phyloP scores from a whole-genome alignment of 331 rosid species.

The Phaseolus coccineus region DNA sequence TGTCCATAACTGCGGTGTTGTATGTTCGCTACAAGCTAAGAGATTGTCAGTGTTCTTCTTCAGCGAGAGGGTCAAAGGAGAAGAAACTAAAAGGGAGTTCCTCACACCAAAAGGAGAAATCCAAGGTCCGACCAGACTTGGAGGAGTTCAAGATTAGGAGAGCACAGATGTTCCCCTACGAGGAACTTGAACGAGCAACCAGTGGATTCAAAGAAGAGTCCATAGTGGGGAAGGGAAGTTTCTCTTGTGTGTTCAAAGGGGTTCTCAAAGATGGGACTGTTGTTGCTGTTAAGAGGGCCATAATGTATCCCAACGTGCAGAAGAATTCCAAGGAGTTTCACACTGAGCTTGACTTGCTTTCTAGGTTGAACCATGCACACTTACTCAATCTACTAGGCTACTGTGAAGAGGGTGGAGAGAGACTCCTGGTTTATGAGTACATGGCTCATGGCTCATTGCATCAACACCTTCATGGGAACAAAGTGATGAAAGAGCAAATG shows the following conservation, averaged over 20 bases:
- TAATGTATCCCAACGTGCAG: conserved; percentile 21
- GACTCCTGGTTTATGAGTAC: conserved; percentile 9
- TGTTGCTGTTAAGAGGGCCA: conserved; percentile 24
- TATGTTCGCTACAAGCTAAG: conserved; percentile 18
- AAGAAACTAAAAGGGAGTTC: conserved; percentile 12
- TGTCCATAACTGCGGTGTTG: background rate
- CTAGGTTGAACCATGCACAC: conserved; percentile 26
- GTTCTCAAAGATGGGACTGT: conserved; percentile 18
- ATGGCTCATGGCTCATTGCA: conserved; percentile 26
- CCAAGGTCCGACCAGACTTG: conserved; percentile 17
- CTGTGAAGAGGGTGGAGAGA: conserved; percentile 23
- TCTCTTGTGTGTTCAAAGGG: conserved; percentile 15
- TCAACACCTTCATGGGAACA: conserved; percentile 14
- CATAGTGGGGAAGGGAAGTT: conserved; percentile 27
- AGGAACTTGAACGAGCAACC: conserved; percentile 22
- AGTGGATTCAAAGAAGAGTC: conserved; percentile 23
- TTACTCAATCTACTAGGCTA: conserved; percentile 17
- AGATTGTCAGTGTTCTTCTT: conserved; percentile 13
- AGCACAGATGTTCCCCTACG: conserved; percentile 18
- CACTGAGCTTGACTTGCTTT: conserved; percentile 20
- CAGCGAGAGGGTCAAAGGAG: background rate
- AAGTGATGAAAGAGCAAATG: conserved; percentile 22
- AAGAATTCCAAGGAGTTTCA: conserved; percentile 25
- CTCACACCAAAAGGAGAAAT: conserved; percentile 14
- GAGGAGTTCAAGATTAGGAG: conserved; percentile 21